Evolutionary conservation across 768 basidiomycete species (phyloP).

Genomic region (Auricularia sp.): DNA sequence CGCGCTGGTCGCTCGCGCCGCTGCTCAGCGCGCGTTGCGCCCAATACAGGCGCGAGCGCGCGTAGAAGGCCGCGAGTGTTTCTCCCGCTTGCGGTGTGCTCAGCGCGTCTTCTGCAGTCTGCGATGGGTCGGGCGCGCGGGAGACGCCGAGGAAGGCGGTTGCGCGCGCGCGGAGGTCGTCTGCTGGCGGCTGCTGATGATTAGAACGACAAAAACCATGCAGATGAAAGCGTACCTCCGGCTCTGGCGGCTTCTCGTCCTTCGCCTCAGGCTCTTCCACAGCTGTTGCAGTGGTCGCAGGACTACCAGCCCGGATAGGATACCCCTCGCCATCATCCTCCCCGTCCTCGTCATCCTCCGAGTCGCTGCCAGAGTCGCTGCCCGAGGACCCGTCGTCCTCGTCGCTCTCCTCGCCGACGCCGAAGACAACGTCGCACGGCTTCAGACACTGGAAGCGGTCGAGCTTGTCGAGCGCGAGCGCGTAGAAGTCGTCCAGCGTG

Average conservation of each 20-base stretch:
- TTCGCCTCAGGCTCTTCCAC: conserved; percentile 17
- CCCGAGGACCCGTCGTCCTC: conserved; percentile 36
- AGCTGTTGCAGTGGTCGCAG: conserved; percentile 15
- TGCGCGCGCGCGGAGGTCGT: background rate
- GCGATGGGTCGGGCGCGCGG: conserved; percentile 38
- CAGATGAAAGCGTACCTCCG: no score
- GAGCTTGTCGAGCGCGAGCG: conserved; percentile 73
- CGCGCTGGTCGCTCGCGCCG: conserved; percentile 47
- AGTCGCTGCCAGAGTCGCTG: conserved; percentile 39
- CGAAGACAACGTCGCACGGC: conserved; percentile 50
- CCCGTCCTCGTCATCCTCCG: conserved; percentile 35
- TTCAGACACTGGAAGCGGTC: conserved; percentile 70
- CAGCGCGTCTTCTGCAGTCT: conserved; percentile 59
- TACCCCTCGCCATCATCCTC: conserved; percentile 26
- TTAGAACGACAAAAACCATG: background rate
- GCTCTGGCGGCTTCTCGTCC: conserved; percentile 20
- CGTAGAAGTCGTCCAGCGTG: conserved; percentile 82
- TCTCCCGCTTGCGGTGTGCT: conserved; percentile 82
- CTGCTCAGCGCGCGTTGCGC: conserved; percentile 52
- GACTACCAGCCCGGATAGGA: conserved; percentile 4
- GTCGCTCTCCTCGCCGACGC: conserved; percentile 51
- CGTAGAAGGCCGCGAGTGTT: conserved; percentile 73
- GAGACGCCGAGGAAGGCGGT: conserved; percentile 50
- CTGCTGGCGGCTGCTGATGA: conserved; percentile 15
- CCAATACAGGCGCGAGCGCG: conserved; percentile 77